Percentiles rank a stretch among this genome's conserved stretches.
phyloP scores from a whole-genome alignment of 192 early-diverging fungal species.

The Coemansia sp. region DNA sequence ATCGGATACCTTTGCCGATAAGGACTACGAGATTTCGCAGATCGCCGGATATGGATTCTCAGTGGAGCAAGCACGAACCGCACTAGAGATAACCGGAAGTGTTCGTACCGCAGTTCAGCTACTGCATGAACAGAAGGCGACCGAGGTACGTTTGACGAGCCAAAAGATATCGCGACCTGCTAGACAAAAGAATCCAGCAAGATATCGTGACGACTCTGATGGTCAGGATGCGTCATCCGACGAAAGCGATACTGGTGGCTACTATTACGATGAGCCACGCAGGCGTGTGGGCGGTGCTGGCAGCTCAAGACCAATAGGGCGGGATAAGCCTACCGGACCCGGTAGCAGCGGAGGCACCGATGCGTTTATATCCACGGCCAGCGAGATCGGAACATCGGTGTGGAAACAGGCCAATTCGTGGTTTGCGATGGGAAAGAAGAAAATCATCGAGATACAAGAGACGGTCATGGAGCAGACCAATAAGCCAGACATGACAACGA shows the following conservation, averaged over 20 bases:
- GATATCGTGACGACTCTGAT: conserved; percentile 13
- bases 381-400: conserved; percentile 47
- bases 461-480: conserved; percentile 34
- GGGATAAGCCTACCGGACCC: not conserved
- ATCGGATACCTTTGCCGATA: conserved; percentile 26
- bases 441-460: conserved; percentile 53
- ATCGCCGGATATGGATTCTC: conserved; percentile 83
- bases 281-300: not conserved
- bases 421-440: conserved; percentile 56
- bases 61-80: conserved; percentile 60
- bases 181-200: not conserved
- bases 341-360: conserved; percentile 24
- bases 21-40: conserved; percentile 65
- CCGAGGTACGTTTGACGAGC: conserved; percentile 10
- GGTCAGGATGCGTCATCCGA: conserved; percentile 18
- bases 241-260: conserved; percentile 15
- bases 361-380: conserved; percentile 46
- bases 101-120: conserved; percentile 60
- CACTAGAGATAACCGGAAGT: conserved; percentile 67
- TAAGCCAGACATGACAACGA: conserved; percentile 6
- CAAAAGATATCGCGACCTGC: conserved; percentile 1
- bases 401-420: conserved; percentile 56
- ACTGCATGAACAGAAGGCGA: conserved; percentile 37
- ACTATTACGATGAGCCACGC: conserved; percentile 20
- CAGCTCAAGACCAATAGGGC: not conserved